Conservation (phyloP, 2,329 filamentous ascomycete genomes). For the Podosphaera fusca region DNA sequence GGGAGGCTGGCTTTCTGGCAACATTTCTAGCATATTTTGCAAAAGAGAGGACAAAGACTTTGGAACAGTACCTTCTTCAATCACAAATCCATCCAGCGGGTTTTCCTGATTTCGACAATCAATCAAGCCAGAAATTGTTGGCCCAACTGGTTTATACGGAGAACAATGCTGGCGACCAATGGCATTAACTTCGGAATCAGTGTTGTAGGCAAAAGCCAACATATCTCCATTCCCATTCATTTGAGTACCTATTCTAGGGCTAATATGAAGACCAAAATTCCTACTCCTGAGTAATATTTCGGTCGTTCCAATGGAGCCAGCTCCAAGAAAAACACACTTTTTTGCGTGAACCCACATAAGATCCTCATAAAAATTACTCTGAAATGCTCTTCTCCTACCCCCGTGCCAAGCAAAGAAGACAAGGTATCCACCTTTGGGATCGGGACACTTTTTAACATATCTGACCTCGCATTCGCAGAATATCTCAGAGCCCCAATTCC, state of each 20-base stretch:
- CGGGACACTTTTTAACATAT: constrained; percentile 30
- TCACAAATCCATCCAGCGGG: constrained; percentile 36
- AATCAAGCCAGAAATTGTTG: constrained; percentile 39
- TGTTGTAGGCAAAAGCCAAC: constrained; percentile 40
- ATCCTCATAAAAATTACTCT: constrained; percentile 29
- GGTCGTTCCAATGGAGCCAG: constrained; percentile 39
- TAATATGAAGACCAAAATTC: constrained; percentile 32
- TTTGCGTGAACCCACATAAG: constrained; percentile 45
- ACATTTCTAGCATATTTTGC: constrained; percentile 30
- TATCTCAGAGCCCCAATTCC: constrained; percentile 50
- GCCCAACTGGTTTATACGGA: constrained; percentile 30
- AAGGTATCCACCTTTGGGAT: constrained; percentile 29
- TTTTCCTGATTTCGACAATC: constrained; percentile 31
- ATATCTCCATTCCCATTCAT: constrained; percentile 48
- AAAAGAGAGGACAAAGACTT: constrained; percentile 31
- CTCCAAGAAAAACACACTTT: constrained; percentile 42
- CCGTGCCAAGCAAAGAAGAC: constrained; percentile 43
- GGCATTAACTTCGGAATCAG: constrained; percentile 29
- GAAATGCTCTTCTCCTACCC: constrained; percentile 30
- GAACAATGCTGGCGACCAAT: constrained; percentile 28
- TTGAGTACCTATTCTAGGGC: constrained; percentile 30
- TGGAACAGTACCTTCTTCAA: constrained; percentile 39
- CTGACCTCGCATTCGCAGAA: constrained; percentile 47
- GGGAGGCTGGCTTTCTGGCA: constrained; percentile 24
- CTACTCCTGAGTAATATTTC: constrained; percentile 40